A percentile compares a stretch with the other conserved stretches of the same genome.
Evolutionary conservation across 495 filamentous ascomycete species (phyloP).

Genomic region (Aspergillus ostianus): DNA sequence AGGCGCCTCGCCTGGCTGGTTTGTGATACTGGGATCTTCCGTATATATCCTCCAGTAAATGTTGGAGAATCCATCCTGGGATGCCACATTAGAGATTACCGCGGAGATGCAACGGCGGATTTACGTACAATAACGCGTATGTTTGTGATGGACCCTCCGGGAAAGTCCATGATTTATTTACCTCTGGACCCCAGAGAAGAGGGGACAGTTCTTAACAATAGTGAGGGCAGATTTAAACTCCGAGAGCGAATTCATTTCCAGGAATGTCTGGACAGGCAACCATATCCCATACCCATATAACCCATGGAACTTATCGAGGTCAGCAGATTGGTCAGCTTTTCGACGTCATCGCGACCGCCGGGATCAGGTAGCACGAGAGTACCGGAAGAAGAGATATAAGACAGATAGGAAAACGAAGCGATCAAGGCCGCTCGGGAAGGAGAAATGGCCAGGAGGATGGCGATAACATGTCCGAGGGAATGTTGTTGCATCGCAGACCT

Average conservation of each 20-base stretch:
- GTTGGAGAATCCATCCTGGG: slow-evolving; percentile 48
- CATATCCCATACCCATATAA: slow-evolving; percentile 16
- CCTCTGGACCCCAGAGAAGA: slow-evolving; percentile 26
- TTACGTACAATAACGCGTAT: slow-evolving; percentile 46
- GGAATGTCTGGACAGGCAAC: slow-evolving; percentile 8
- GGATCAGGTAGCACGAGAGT: slow-evolving; percentile 1
- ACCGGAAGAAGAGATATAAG: not conserved
- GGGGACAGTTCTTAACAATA: slow-evolving; percentile 31
- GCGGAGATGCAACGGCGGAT: slow-evolving; percentile 1
- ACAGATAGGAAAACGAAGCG: not conserved
- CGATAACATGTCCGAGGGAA: not conserved
- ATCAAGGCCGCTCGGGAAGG: slow-evolving; percentile 6
- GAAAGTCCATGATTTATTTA: slow-evolving; percentile 50
- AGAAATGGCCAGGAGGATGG: slow-evolving; percentile 4
- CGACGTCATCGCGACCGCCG: slow-evolving; percentile 23
- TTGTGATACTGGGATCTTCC: slow-evolving; percentile 38
- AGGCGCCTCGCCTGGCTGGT: slow-evolving; percentile 34
- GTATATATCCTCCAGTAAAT: slow-evolving; percentile 52
- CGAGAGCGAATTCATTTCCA: slow-evolving; percentile 42
- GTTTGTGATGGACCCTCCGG: slow-evolving; percentile 46
- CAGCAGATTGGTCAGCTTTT: slow-evolving; percentile 24
- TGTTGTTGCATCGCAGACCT: slow-evolving; percentile 9
- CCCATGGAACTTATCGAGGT: slow-evolving; percentile 15
- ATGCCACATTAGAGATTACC: slow-evolving; percentile 20
- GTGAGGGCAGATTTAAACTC: slow-evolving; percentile 23